Evolutionary conservation across 331 rosid genomes (phyloP).

Genomic region (Spiraea crenata): DNA sequence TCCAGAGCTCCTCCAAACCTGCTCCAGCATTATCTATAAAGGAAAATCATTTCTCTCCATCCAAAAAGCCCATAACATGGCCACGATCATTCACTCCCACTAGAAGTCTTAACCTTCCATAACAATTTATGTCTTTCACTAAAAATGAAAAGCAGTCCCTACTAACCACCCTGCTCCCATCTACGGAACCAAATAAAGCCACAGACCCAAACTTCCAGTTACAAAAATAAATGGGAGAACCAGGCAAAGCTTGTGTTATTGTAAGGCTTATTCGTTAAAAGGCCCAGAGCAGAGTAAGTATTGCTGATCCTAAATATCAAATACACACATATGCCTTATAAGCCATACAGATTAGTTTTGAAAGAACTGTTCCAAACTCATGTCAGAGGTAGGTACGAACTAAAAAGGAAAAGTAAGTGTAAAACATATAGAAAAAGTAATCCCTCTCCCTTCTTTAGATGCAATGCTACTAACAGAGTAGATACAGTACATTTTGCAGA

Average conservation of each 20-base stretch:
- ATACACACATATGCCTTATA: not conserved
- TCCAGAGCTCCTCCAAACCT: too few relatives aligned
- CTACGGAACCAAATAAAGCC: too few relatives aligned
- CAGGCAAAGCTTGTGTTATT: not conserved
- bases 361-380: not conserved
- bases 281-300: not conserved
- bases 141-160: too few relatives aligned
- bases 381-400: not conserved
- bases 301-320: not conserved
- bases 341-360: not conserved
- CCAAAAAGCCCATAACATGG: too few relatives aligned
- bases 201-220: not conserved
- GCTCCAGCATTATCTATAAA: too few relatives aligned
- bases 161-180: too few relatives aligned
- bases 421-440: not conserved
- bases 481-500: too few relatives aligned
- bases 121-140: too few relatives aligned
- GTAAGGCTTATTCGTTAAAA: not conserved
- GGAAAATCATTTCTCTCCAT: too few relatives aligned
- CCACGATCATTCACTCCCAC: too few relatives aligned
- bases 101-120: too few relatives aligned
- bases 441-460: not conserved
- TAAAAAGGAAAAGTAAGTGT: not conserved
- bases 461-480: too few relatives aligned
- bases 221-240: not conserved